Evolutionary conservation across 108 stramenopile genomes (phyloP).

Genomic region (Pseudonitzschia multistriata): DNA sequence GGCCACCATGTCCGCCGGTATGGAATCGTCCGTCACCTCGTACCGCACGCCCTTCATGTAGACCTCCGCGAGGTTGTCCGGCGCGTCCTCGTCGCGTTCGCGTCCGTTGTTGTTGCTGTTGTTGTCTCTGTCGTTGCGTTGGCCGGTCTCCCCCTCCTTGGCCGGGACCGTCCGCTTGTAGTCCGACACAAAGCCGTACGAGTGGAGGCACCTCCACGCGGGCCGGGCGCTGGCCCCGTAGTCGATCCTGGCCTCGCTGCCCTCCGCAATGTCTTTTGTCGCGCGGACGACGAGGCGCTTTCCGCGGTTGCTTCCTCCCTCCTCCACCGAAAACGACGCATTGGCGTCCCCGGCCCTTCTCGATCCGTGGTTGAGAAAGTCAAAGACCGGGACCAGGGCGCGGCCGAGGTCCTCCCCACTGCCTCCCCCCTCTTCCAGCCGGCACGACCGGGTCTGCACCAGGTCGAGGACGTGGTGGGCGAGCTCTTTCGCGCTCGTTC

Average conservation of each 20-base stretch:
- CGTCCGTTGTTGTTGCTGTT: conserved; percentile 15
- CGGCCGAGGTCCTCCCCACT: conserved; percentile 32
- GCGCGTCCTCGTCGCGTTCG: neutral
- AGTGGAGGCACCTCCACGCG: conserved; percentile 64
- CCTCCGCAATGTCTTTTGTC: conserved; percentile 32
- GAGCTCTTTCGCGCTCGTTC: neutral
- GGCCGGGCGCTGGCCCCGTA: conserved; percentile 63
- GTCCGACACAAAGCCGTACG: conserved; percentile 78
- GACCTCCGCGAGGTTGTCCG: conserved; percentile 54
- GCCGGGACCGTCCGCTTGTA: conserved; percentile 15
- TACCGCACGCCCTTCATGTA: conserved; percentile 58
- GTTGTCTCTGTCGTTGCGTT: no score
- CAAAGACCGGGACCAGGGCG: conserved; percentile 33
- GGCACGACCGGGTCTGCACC: conserved; percentile 72
- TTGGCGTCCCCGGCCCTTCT: conserved; percentile 40
- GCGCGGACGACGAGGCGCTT: conserved; percentile 40
- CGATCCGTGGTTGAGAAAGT: conserved; percentile 12
- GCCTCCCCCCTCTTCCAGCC: conserved; percentile 20
- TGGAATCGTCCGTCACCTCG: conserved; percentile 49
- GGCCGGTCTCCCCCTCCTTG: no score
- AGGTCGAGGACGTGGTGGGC: conserved; percentile 34
- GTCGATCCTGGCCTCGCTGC: conserved; percentile 64
- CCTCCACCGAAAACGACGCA: conserved; percentile 54
- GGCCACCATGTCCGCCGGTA: conserved; percentile 64
- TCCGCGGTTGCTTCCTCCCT: conserved; percentile 36